These are phyloP conservation scores for Arabidopsis lyrata DNA, from an alignment of 441 rosid genomes.

Conservation along the genomic window DNA sequence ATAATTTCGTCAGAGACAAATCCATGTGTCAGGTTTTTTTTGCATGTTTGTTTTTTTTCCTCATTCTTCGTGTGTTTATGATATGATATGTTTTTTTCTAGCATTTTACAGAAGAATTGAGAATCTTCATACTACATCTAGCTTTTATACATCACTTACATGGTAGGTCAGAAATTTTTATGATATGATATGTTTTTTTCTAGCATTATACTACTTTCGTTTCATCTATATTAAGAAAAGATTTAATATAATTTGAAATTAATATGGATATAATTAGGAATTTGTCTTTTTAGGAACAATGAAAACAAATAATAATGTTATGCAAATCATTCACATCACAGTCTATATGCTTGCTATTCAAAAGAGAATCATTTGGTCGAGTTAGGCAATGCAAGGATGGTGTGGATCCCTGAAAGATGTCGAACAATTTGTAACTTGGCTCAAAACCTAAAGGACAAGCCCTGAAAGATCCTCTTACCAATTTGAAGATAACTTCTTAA, in stretches of 20 bases:
- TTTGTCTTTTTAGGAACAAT: neutral
- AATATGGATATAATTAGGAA: neutral
- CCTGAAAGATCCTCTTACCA: neutral
- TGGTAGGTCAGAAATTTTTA: neutral
- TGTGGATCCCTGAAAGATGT: neutral
- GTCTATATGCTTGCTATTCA: conserved; percentile 76
- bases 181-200: no score
- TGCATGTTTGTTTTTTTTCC: neutral
- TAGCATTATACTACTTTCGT: neutral
- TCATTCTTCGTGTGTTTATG: neutral
- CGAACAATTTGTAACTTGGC: neutral
- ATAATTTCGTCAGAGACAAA: conserved; percentile 6
- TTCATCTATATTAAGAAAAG: neutral
- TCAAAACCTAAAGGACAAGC: conserved; percentile 51
- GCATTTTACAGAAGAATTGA: conserved; percentile 22
- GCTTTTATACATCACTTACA: neutral
- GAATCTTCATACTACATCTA: conserved; percentile 8
- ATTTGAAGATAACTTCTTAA: neutral
- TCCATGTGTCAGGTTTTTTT: conserved; percentile 5
- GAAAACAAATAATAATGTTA: conserved; percentile 82
- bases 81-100: conserved; percentile 12
- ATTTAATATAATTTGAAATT: neutral
- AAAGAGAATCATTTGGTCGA: conserved; percentile 80
- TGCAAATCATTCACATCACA: conserved; percentile 80
- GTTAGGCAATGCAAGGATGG: conserved; percentile 80